Base-by-base conservation (phyloP, 148 eudicot genomes). In the Camellia japonica region DNA sequence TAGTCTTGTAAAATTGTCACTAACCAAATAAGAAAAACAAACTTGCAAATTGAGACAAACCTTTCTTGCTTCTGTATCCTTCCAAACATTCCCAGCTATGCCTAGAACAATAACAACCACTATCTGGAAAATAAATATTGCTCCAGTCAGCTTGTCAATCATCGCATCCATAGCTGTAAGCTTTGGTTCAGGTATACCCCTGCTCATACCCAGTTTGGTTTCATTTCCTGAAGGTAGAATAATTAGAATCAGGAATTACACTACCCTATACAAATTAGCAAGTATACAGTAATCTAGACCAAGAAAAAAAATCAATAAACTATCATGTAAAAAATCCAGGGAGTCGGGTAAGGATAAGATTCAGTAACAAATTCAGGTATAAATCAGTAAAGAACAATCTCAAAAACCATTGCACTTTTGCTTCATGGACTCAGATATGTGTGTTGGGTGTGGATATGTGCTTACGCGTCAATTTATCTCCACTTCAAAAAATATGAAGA, bases 61-160 rank as follows among this genome's bases (percentile, higher is more conserved):
- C 99, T 96, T 93, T 85, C 92, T 92, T 68, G 98, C 99, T 91
- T 96, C 98, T 64, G 91, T 89, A 74, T 96, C 97, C 89, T 89
- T 96, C 99, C 99, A 96, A 56, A 96, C 91, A 86, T 96, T 96
- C 61, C 99, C 99, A 83, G 99, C 95, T 77, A 92, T 86, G 42
- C 98, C 99, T 49, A 96, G 87, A 86, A 96, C 99, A 84, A 92
- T 89, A 52, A 96, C 99, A 19, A 96, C 97, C 20, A 93, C 98
- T 76, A 93, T 91, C 90, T 96, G 99, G 80, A 96, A 96, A 83
- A 92, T 87, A 85, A 96, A 96, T 84, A 96, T 93, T 60, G 99
- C 99, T 81, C 98, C 98, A 71, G 99, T 96, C 87, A 96, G 88
- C 91, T 93, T 96, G 92, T 96, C 99, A 80, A 93, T 96, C 98